Evolutionary conservation across 1,139 yeast genomes (phyloP), one percentile per base, ranked within the genome.

Genomic region (Lipomyces yarrowii): DNA sequence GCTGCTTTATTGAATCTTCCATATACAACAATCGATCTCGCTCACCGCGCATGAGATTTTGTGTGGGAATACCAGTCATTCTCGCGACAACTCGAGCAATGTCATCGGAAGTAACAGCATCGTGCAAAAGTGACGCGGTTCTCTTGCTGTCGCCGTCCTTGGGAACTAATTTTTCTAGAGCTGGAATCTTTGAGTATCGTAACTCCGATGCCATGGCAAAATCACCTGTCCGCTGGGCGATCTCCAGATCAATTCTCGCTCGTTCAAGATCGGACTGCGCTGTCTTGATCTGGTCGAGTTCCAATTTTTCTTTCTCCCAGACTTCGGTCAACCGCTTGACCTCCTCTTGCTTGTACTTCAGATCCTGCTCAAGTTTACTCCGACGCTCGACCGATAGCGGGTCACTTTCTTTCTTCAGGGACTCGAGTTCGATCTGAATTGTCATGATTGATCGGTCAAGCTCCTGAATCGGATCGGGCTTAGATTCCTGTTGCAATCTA

Each of bases 51-150:
- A 94, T 83, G 70, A 94, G 86, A 48, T 92, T 90, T 71, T 87
- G 89, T n/a, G 91, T 90, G 4, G 99, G 99, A 58, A 94, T 92
- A 52, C 98, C 98, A 0, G 99, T 94, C 89, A 96, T 91, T 72
- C 91, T 88, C 15, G 97, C 89, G 15, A 94, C 90, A 6, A 94
- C 99, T 67, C 86, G 83, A 0, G 98, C 96, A 73, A 94, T 94
- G 78, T 94, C 99, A 71, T 93, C 97, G 1, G 97, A 84, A 0
- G 97, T 90, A 2, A 94, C 98, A 0, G 97, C 87, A 73, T 94
- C 99, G 77, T 94, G 98, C 52, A 94, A 79, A 65, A 94, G 79
- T 0, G 83, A 74, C 3, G 67, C 64, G 23, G 30, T 42, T 11
- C 70, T 70, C 62, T 75, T 67, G 3, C 70, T 69, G 2, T 75